These are phyloP conservation scores for Melocanna baccifera DNA, from an alignment of 176 grass and related monocot genomes.

Conservation along the genomic window DNA sequence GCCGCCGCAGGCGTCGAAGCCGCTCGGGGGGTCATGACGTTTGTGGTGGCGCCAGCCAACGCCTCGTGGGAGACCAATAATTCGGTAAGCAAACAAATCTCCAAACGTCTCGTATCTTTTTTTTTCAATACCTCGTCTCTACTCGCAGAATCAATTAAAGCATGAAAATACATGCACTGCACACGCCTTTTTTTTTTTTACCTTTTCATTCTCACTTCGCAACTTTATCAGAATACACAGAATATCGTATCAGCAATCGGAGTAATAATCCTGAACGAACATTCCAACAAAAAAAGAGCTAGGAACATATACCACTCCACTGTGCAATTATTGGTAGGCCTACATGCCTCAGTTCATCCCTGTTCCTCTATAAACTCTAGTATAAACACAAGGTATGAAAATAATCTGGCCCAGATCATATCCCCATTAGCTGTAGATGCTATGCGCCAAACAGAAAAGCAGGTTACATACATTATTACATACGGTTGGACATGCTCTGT, in stretches of 20 bases:
- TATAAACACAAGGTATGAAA: conserved; percentile 1
- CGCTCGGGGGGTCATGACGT: conserved; percentile 31
- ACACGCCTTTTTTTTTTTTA: not conserved
- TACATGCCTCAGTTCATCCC: not conserved
- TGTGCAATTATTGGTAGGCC: conserved; percentile 4
- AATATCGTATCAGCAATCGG: not conserved
- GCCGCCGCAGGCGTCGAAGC: conserved; percentile 8
- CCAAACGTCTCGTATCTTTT: not conserved
- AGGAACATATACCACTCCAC: not conserved
- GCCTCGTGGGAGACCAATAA: conserved; percentile 39
- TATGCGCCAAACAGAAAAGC: conserved; percentile 13
- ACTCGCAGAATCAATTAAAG: not conserved
- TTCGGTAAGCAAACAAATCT: conserved; percentile 36
- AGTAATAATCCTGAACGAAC: not conserved
- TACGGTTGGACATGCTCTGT: conserved; percentile 8
- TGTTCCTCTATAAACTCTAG: not conserved
- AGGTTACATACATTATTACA: not conserved
- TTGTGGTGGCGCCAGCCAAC: conserved; percentile 49
- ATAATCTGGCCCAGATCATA: not conserved
- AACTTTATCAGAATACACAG: not conserved
- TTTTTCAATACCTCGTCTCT: not conserved
- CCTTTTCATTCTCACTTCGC: not conserved
- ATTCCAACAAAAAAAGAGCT: not conserved
- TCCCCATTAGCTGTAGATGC: not conserved
- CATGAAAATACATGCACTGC: not conserved